Conservation (phyloP, 2,329 filamentous ascomycete species). For the Diaporthe amygdali region DNA sequence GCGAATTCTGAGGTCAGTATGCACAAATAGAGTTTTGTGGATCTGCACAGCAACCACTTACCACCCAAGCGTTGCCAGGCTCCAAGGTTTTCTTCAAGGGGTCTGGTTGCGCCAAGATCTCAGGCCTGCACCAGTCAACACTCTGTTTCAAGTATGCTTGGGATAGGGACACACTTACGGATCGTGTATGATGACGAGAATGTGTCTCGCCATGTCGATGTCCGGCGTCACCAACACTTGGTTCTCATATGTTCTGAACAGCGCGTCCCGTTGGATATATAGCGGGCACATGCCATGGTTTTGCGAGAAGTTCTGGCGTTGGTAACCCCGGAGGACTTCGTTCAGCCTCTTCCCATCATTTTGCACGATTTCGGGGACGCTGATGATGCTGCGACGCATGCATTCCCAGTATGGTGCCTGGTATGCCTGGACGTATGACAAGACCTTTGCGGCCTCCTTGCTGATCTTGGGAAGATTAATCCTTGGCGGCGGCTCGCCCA, state of each 20-base stretch:
- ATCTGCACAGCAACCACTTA: conserved; percentile 51
- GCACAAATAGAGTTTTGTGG: neutral
- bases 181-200: conserved; percentile 90
- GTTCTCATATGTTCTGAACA: conserved; percentile 82
- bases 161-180: conserved; percentile 60
- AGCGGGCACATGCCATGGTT: conserved; percentile 81
- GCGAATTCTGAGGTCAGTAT: neutral
- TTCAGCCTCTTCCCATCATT: conserved; percentile 70
- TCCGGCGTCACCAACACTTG: conserved; percentile 83
- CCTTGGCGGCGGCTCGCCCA: conserved; percentile 86
- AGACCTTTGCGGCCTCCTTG: conserved; percentile 59
- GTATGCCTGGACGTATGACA: conserved; percentile 63
- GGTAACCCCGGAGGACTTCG: conserved; percentile 79
- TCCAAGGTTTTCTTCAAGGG: conserved; percentile 75
- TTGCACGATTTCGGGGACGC: conserved; percentile 55
- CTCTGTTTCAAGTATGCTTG: conserved; percentile 1
- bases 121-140: conserved; percentile 57
- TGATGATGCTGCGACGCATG: conserved; percentile 73
- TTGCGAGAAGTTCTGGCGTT: conserved; percentile 73
- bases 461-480: conserved; percentile 62
- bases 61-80: conserved; percentile 86
- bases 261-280: conserved; percentile 74
- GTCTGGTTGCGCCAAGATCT: conserved; percentile 71
- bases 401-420: conserved; percentile 84
- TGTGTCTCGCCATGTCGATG: conserved; percentile 67